phyloP scores from a whole-genome alignment of 129 eudicot genomes.

The Escallonia herrerae region DNA sequence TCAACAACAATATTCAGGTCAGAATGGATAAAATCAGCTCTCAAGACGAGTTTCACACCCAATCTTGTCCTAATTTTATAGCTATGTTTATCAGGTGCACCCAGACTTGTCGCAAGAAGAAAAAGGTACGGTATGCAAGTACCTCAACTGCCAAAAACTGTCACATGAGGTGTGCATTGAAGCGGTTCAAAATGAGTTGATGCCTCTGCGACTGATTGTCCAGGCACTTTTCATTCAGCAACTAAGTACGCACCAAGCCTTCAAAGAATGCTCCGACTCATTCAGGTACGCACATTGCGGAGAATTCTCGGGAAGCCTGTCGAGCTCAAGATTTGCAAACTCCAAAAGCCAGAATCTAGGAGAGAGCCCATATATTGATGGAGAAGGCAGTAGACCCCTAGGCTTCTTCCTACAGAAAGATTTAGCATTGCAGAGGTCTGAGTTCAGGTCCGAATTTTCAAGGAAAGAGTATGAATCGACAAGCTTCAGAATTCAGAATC shows the following conservation, averaged over 20 bases:
- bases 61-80: neutral
- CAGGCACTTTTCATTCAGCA: slow-evolving; percentile 94
- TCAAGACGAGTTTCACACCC: neutral
- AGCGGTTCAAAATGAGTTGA: slow-evolving; percentile 82
- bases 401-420: slow-evolving; percentile 49
- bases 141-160: slow-evolving; percentile 86
- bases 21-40: too few relatives aligned
- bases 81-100: slow-evolving; percentile 39
- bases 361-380: slow-evolving; percentile 46
- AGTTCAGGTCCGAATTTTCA: slow-evolving; percentile 21
- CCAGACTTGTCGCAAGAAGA: slow-evolving; percentile 68
- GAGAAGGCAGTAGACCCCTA: slow-evolving; percentile 41
- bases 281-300: slow-evolving; percentile 55
- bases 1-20: too few relatives aligned
- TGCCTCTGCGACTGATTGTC: slow-evolving; percentile 82
- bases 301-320: slow-evolving; percentile 66
- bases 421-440: slow-evolving; percentile 22
- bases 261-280: slow-evolving; percentile 80
- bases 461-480: slow-evolving; percentile 72
- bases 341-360: slow-evolving; percentile 60
- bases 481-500: slow-evolving; percentile 83
- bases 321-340: slow-evolving; percentile 49
- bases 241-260: slow-evolving; percentile 69
- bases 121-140: slow-evolving; percentile 62
- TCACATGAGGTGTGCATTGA: slow-evolving; percentile 82